Percentiles rank a stretch among this genome's conserved stretches.
phyloP scores from a whole-genome alignment of 805 yeast genomes.

The Kazachstania bromeliacearum region DNA sequence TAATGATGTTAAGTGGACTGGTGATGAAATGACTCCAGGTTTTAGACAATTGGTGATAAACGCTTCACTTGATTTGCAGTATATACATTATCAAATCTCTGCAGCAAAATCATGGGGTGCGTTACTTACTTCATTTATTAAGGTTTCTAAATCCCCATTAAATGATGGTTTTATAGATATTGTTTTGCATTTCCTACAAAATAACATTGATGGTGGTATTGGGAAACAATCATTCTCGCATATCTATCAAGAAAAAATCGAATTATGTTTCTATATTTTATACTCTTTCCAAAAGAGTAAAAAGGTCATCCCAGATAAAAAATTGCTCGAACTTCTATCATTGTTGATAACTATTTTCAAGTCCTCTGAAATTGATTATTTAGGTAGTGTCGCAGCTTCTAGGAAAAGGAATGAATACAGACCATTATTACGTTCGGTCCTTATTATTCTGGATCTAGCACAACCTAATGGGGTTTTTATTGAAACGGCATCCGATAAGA shows the following conservation, averaged over 20 bases:
- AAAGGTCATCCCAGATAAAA: slow-evolving; percentile 16
- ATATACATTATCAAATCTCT: slow-evolving; percentile 53
- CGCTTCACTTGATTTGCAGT: slow-evolving; percentile 56
- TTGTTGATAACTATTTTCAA: slow-evolving; percentile 31
- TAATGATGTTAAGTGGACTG: slow-evolving; percentile 37
- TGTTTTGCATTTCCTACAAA: slow-evolving; percentile 48
- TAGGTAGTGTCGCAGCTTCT: slow-evolving; percentile 28
- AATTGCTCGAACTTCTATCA: slow-evolving; percentile 18
- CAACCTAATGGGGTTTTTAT: slow-evolving; percentile 34
- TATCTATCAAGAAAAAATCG: slow-evolving; percentile 53
- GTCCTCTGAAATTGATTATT: slow-evolving; percentile 42
- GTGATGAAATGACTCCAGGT: slow-evolving; percentile 19
- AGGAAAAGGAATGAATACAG: slow-evolving; percentile 39
- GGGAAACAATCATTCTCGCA: slow-evolving; percentile 38
- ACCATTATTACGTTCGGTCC: slow-evolving; percentile 51
- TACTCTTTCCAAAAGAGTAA: slow-evolving; percentile 21
- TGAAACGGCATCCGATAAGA: slow-evolving; percentile 40
- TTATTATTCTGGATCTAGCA: slow-evolving; percentile 37
- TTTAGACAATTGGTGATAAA: slow-evolving; percentile 42
- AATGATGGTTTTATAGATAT: slow-evolving; percentile 31
- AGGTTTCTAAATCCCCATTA: slow-evolving; percentile 30
- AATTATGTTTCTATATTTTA: slow-evolving; percentile 48
- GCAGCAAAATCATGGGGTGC: slow-evolving; percentile 76
- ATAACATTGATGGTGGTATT: too few relatives aligned
- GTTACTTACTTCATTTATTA: slow-evolving; percentile 55